These are phyloP conservation scores for Fraxinus quadrangulata DNA, from an alignment of 257 asterid genomes.

Conservation along the genomic window DNA sequence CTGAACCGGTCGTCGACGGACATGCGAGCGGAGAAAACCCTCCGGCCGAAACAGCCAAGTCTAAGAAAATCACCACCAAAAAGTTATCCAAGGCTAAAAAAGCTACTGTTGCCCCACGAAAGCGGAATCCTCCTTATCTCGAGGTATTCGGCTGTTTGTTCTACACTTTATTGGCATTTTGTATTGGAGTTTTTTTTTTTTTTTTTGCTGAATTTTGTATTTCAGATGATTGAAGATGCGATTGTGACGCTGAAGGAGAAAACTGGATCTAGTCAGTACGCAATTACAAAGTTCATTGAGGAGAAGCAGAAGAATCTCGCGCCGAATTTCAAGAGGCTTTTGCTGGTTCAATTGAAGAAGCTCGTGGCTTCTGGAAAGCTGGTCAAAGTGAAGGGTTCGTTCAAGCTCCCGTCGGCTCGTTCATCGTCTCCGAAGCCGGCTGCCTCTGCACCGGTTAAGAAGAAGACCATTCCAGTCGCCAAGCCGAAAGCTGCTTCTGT, in stretches of 20 bases:
- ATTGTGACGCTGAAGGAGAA: slow-evolving; percentile 51
- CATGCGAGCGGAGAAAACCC: slow-evolving; percentile 6
- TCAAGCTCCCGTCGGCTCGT: slow-evolving; percentile 43
- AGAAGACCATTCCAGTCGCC: slow-evolving; percentile 27
- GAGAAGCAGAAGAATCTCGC: slow-evolving; percentile 62
- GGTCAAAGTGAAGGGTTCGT: slow-evolving; percentile 53
- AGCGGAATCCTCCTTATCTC: slow-evolving; percentile 56
- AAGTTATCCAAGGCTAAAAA: slow-evolving; percentile 40
- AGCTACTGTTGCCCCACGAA: slow-evolving; percentile 42
- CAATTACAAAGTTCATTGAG: slow-evolving; percentile 59
- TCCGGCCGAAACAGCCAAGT: background rate
- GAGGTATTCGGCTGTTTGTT: slow-evolving; percentile 40
- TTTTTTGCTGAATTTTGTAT: background rate
- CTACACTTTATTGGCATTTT: background rate
- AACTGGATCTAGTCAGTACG: slow-evolving; percentile 69
- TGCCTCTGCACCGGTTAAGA: slow-evolving; percentile 28
- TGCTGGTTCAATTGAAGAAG: slow-evolving; percentile 55
- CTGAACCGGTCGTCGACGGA: slow-evolving; percentile 24
- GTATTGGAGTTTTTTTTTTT: background rate
- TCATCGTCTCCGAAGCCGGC: slow-evolving; percentile 29
- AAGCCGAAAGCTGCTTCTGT: slow-evolving; percentile 38
- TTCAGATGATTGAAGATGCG: slow-evolving; percentile 63
- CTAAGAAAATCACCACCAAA: slow-evolving; percentile 28
- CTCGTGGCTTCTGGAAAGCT: slow-evolving; percentile 55
- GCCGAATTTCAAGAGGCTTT: slow-evolving; percentile 50